These are phyloP conservation scores for Limonium bicolor DNA, from an alignment of 148 eudicot genomes.

Conservation along the genomic window DNA sequence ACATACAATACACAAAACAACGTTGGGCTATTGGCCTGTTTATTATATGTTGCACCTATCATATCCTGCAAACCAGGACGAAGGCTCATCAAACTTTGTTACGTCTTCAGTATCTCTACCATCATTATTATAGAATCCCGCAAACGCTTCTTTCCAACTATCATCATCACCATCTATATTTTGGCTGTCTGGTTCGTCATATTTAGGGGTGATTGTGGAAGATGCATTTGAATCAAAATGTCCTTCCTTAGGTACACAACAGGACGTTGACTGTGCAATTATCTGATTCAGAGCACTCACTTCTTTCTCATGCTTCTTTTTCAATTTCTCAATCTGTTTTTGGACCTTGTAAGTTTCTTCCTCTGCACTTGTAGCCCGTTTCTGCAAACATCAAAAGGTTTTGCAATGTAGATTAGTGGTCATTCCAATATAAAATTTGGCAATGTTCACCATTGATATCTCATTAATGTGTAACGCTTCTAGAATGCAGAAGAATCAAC, in stretches of 20 bases:
- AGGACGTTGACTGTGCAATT: conserved; percentile 24
- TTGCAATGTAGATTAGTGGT: neutral
- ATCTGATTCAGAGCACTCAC: conserved; percentile 26
- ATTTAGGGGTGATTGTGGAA: conserved; percentile 13
- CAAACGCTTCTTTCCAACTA: too few relatives aligned
- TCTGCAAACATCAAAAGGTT: conserved; percentile 26
- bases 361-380: conserved; percentile 55
- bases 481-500: too few relatives aligned
- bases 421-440: too few relatives aligned
- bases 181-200: too few relatives aligned
- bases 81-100: conserved; percentile 56
- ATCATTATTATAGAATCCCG: conserved; percentile 25
- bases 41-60: conserved; percentile 94
- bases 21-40: too few relatives aligned
- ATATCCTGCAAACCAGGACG: conserved; percentile 87
- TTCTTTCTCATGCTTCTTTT: conserved; percentile 42
- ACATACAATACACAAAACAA: too few relatives aligned
- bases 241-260: conserved; percentile 20
- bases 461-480: too few relatives aligned
- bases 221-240: conserved; percentile 15
- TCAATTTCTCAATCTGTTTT: conserved; percentile 50
- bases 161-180: too few relatives aligned
- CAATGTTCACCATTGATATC: too few relatives aligned
- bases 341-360: conserved; percentile 39
- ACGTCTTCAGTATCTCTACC: conserved; percentile 28